A percentile compares a stretch with the other conserved stretches of the same genome.
Evolutionary conservation across 495 filamentous ascomycete species (phyloP).

Genomic region (Hypoxylon lenormandii): DNA sequence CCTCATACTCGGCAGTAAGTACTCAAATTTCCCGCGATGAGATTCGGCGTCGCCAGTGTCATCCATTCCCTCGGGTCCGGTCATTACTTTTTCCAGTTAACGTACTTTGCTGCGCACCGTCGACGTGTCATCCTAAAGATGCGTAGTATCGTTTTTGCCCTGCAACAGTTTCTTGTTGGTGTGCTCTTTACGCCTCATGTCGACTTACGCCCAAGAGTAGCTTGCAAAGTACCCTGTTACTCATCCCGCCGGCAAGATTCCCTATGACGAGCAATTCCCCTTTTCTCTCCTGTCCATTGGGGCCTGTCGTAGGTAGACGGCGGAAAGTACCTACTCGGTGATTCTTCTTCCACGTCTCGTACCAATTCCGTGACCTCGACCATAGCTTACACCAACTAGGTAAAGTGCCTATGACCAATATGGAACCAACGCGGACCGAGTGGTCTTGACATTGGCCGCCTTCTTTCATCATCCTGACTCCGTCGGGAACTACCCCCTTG

Average conservation of each 20-base stretch:
- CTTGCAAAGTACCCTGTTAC: not conserved
- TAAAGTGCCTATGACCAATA: conserved; percentile 18
- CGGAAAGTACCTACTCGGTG: conserved; percentile 12
- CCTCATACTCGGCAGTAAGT: not conserved
- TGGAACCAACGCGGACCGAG: conserved; percentile 37
- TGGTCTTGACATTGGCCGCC: conserved; percentile 36
- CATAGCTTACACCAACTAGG: conserved; percentile 29
- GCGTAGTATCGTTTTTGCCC: conserved; percentile 26
- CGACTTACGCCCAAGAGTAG: conserved; percentile 2
- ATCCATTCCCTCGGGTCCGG: conserved; percentile 36
- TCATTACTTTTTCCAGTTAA: conserved; percentile 24
- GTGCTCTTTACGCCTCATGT: conserved; percentile 26
- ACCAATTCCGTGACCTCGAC: conserved; percentile 9
- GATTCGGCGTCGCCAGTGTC: conserved; percentile 41
- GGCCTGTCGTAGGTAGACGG: conserved; percentile 3
- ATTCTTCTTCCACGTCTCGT: conserved; percentile 29
- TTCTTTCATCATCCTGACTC: conserved; percentile 23
- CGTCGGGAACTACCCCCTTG: not conserved
- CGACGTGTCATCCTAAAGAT: conserved; percentile 15
- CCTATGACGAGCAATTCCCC: not conserved
- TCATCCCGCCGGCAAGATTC: conserved; percentile 5
- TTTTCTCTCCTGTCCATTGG: conserved; percentile 9
- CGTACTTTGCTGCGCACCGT: conserved; percentile 14
- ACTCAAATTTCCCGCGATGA: conserved; percentile 1
- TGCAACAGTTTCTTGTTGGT: conserved; percentile 17